These are phyloP conservation scores for Cicer yamashitae DNA, from an alignment of 306 rosid species.

Conservation along the genomic window DNA sequence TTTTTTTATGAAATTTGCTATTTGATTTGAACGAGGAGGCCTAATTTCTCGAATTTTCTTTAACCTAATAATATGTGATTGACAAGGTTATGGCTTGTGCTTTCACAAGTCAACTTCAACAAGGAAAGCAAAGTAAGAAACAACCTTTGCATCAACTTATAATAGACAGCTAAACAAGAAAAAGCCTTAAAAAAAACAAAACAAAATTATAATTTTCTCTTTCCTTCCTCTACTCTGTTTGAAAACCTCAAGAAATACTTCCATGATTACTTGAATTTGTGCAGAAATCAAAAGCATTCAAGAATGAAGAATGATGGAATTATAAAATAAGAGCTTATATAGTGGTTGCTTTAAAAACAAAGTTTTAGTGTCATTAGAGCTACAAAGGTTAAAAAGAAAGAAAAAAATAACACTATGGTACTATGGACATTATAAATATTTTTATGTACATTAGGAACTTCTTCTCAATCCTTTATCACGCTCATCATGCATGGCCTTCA, in stretches of 20 bases:
- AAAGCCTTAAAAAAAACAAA: conserved; percentile 4
- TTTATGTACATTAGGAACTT: conserved; percentile 43
- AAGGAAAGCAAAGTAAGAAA: conserved; percentile 42
- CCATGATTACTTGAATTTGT: conserved; percentile 21
- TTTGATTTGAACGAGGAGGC: conserved; percentile 20
- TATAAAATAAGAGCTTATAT: conserved; percentile 27
- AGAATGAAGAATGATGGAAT: conserved; percentile 8
- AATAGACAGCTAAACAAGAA: conserved; percentile 60
- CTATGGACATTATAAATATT: conserved; percentile 45
- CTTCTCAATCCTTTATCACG: conserved; percentile 42
- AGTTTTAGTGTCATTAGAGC: conserved; percentile 36
- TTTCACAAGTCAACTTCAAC: conserved; percentile 53
- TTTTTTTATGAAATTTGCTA: conserved; percentile 6
- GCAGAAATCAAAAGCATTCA: conserved; percentile 21
- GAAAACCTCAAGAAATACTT: conserved; percentile 15
- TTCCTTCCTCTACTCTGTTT: conserved; percentile 4
- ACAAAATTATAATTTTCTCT: background rate
- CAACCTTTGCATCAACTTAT: conserved; percentile 59
- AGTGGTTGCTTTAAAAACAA: conserved; percentile 32
- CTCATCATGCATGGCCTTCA: conserved; percentile 40
- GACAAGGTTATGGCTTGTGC: conserved; percentile 17
- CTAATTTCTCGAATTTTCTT: conserved; percentile 19
- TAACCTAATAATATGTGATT: conserved; percentile 27
- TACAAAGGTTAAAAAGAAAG: conserved; percentile 36
- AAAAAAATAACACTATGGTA: conserved; percentile 32